These are phyloP conservation scores for Malassezia pachydermatis DNA, from an alignment of 1,284 basidiomycete species.

Conservation along the genomic window DNA sequence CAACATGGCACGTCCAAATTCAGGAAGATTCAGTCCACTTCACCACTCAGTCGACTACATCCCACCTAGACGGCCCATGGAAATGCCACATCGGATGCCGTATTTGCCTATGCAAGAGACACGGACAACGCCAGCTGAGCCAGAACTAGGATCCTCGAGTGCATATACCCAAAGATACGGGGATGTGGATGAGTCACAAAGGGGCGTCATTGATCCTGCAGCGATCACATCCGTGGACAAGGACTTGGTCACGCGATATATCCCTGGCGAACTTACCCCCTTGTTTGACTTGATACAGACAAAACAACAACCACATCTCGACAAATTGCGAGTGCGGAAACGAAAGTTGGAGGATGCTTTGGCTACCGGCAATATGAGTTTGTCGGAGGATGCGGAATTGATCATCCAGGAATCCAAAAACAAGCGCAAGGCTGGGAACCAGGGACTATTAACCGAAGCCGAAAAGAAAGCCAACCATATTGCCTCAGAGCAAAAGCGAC, in stretches of 20 bases:
- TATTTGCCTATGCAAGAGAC: neutral
- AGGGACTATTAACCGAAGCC: constrained; percentile 3
- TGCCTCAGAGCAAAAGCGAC: constrained; percentile 18
- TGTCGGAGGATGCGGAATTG: constrained; percentile 4
- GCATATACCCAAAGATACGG: no score
- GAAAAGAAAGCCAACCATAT: constrained; percentile 19
- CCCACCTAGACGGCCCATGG: neutral
- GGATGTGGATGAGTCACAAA: no score
- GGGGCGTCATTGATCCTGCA: neutral
- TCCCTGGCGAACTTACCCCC: neutral
- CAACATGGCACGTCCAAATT: neutral
- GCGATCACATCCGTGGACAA: neutral
- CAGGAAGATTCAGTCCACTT: no score
- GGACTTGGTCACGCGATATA: neutral
- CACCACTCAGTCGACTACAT: neutral
- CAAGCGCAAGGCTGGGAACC: constrained; percentile 1
- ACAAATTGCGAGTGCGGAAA: constrained; percentile 14
- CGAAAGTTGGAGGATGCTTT: neutral
- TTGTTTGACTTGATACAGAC: constrained; percentile 6
- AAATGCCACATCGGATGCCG: neutral
- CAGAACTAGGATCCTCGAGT: neutral
- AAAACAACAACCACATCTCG: constrained; percentile 15
- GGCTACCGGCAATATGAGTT: neutral
- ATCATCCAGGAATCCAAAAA: neutral
- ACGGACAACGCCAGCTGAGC: neutral